Evolutionary conservation across 2,329 filamentous ascomycete genomes (phyloP).

Genomic region (Ophiosphaerella herpotricha): DNA sequence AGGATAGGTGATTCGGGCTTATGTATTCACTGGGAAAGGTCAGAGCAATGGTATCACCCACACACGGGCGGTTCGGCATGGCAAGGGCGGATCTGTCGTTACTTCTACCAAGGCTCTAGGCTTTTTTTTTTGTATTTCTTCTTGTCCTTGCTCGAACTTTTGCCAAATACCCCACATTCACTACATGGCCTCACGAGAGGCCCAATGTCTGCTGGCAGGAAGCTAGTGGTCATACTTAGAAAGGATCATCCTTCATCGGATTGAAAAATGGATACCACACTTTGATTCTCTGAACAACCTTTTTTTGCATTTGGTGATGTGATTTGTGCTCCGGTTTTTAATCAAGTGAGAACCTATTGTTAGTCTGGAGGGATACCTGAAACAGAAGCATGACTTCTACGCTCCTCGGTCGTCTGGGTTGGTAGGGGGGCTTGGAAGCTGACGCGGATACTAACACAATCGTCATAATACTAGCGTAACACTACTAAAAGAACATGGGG

Average conservation of each 20-base stretch:
- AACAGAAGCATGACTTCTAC: too few species aligned
- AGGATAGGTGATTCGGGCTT: constrained; percentile 25
- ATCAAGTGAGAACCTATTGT: too few species aligned
- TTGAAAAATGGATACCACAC: constrained; percentile 35
- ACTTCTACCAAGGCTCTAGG: constrained; percentile 1
- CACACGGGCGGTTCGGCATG: constrained; percentile 6
- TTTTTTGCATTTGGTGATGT: neutral
- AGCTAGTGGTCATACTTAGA: constrained; percentile 34
- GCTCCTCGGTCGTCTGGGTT: too few species aligned
- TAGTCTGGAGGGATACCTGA: too few species aligned
- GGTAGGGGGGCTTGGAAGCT: too few species aligned
- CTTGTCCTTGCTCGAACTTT: constrained; percentile 8
- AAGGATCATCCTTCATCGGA: constrained; percentile 44
- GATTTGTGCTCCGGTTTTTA: neutral
- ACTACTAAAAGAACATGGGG: too few species aligned
- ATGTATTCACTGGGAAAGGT: constrained; percentile 24
- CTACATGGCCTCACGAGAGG: constrained; percentile 26
- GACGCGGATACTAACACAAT: too few species aligned
- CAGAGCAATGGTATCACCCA: constrained; percentile 18
- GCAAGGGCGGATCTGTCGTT: constrained; percentile 3
- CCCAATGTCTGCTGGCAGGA: constrained; percentile 21
- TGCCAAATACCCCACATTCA: constrained; percentile 32
- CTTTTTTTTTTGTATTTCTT: constrained; percentile 15
- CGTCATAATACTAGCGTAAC: too few species aligned
- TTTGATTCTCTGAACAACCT: constrained; percentile 1